Evolutionary conservation across 2,329 filamentous ascomycete species (phyloP), one percentile per base, ranked within the genome.

Genomic region (Plectosphaerella cucumerina): DNA sequence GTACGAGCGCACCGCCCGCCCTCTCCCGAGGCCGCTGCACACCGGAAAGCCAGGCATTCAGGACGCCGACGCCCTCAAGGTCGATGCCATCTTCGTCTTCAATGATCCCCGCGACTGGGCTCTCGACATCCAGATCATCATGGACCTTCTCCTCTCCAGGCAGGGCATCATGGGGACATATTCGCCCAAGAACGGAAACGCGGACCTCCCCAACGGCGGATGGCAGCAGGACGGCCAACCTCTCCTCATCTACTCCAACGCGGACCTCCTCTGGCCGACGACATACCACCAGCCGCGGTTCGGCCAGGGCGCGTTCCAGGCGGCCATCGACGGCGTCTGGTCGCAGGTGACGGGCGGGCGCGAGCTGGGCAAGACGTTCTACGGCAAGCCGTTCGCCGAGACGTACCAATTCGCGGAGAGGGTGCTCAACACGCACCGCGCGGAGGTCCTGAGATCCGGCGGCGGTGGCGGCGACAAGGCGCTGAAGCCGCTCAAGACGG

Each of bases 41-140:
- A 65, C 76, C 35, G 61, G 66, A 39, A n/a, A 17, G 34, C 39
- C 39, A 2, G 53, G 58, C 63, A 73, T 69, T 55, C 70, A 54
- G 48, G 62, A 47, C 64, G 65, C 50, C 0, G 62, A 72, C 10
- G 69, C 75, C 10, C 77, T 93, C 45, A 91, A 90, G 60, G 87
- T 99, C 59, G 90, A 96, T 63, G 91, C 92, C 23, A 83, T 97
- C 23, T 87, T 97, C 62, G 87, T 97, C 6, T 97, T 93, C 78
- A 96, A 96, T 66, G 94, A 97, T 68, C 92, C 94, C 4, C 83
- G 94, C 50, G 94, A 99, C 73, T 99, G 94, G 94, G 91, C 89
- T 1, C 78, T 97, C 10, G 93, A 97, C 67, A 84, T 84, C 3
- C 89, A 96, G 64, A 74, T 97, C 59, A 87, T 97, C 51, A 64